Conservation (phyloP, 1,284 basidiomycete species). For the Ustilago trichophora region DNA sequence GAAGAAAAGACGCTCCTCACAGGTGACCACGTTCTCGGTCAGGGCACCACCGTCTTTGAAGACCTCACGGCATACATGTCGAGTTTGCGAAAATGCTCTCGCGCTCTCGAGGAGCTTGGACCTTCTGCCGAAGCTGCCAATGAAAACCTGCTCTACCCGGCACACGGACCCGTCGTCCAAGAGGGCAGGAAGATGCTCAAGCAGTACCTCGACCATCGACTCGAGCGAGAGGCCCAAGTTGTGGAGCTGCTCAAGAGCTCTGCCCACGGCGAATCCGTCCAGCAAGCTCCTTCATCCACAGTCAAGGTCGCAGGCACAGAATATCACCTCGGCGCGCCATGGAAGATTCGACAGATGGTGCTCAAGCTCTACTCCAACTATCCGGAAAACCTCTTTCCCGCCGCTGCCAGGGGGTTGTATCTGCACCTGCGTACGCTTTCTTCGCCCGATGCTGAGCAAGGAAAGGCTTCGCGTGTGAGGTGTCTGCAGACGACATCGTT, state of each 20-base stretch:
- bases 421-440: constrained; percentile 79
- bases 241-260: constrained; percentile 71
- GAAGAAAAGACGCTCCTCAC: constrained; percentile 76
- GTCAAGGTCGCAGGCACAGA: constrained; percentile 8
- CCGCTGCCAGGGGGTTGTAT: constrained; percentile 76
- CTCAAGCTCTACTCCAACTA: constrained; percentile 75
- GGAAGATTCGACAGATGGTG: constrained; percentile 59
- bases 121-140: constrained; percentile 25
- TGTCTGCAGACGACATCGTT: constrained; percentile 38
- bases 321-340: constrained; percentile 23
- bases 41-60: constrained; percentile 89
- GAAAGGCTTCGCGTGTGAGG: constrained; percentile 11
- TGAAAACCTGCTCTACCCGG: constrained; percentile 76
- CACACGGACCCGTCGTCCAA: constrained; percentile 81
- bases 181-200: constrained; percentile 73
- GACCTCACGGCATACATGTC: constrained; percentile 79
- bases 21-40: constrained; percentile 88
- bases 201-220: constrained; percentile 81
- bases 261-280: constrained; percentile 66
- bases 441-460: constrained; percentile 27
- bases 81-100: constrained; percentile 75
- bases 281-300: constrained; percentile 1
- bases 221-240: constrained; percentile 83
- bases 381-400: constrained; percentile 74
- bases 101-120: constrained; percentile 64